Conservation (phyloP, 306 rosid genomes). For the Vigna reflexopilosa region DNA sequence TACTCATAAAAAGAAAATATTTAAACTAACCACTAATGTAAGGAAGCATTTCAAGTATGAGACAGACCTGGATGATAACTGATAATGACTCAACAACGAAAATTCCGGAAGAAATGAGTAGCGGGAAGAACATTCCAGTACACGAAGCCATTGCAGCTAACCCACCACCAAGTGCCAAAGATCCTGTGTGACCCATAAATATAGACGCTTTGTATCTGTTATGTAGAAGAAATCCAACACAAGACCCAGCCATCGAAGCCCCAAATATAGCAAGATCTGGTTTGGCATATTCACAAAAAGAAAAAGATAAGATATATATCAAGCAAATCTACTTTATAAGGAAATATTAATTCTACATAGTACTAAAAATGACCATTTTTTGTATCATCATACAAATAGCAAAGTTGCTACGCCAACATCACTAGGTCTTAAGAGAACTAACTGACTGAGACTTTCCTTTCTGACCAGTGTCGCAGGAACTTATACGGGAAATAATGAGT, state of each 20-base stretch:
- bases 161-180: constrained; percentile 93
- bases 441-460: background rate
- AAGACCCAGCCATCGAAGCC: constrained; percentile 99
- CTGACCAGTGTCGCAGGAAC: background rate
- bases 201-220: constrained; percentile 89
- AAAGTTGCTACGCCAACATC: background rate
- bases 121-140: constrained; percentile 95
- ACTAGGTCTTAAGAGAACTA: background rate
- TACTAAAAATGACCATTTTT: constrained; percentile 20
- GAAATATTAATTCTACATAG: constrained; percentile 20
- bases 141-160: constrained; percentile 97
- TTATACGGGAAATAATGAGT: background rate
- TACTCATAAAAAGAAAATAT: background rate
- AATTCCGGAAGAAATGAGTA: constrained; percentile 77
- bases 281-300: constrained; percentile 42
- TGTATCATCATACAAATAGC: constrained; percentile 3
- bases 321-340: constrained; percentile 34
- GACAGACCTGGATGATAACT: constrained; percentile 72
- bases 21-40: background rate
- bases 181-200: constrained; percentile 89
- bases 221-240: constrained; percentile 96
- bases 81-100: constrained; percentile 78
- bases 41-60: constrained; percentile 32
- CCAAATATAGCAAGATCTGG: constrained; percentile 93
- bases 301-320: background rate